phyloP scores from a whole-genome alignment of 345 rosid species.

The Mangifera indica region DNA sequence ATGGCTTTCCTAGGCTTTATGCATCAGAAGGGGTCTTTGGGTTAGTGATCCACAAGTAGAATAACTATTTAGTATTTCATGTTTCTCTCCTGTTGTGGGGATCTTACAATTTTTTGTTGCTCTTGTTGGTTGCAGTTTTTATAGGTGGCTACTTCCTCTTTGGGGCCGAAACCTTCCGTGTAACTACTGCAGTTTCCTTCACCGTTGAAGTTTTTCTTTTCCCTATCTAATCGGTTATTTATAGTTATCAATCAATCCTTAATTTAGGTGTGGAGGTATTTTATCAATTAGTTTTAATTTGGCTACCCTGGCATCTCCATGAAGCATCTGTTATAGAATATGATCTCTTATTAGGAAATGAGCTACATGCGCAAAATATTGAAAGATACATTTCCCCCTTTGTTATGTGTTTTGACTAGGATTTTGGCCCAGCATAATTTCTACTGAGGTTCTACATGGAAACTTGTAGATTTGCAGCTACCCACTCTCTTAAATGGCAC shows the following conservation, averaged over 20 bases:
- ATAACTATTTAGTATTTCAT: not conserved
- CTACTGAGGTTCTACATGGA: not conserved
- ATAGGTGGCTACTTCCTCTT: conserved; percentile 48
- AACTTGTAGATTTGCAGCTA: not conserved
- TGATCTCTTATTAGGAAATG: not conserved
- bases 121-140: conserved; percentile 38
- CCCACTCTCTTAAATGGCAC: not conserved
- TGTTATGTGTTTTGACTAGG: not conserved
- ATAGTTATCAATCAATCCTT: not conserved
- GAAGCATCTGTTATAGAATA: not conserved
- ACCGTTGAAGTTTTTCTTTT: not conserved
- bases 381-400: not conserved
- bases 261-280: not conserved
- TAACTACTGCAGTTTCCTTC: conserved; percentile 27
- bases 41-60: conserved; percentile 21
- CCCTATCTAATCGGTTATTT: not conserved
- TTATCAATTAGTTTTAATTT: not conserved
- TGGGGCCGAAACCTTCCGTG: conserved; percentile 53
- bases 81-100: not conserved
- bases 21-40: conserved; percentile 55
- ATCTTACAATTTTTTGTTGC: conserved; percentile 15
- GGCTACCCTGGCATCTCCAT: not conserved
- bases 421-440: not conserved
- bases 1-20: conserved; percentile 57
- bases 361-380: not conserved